Evolutionary conservation across 306 rosid genomes (phyloP), one percentile per base, ranked within the genome.

Genomic region (Potentilla sterilis): DNA sequence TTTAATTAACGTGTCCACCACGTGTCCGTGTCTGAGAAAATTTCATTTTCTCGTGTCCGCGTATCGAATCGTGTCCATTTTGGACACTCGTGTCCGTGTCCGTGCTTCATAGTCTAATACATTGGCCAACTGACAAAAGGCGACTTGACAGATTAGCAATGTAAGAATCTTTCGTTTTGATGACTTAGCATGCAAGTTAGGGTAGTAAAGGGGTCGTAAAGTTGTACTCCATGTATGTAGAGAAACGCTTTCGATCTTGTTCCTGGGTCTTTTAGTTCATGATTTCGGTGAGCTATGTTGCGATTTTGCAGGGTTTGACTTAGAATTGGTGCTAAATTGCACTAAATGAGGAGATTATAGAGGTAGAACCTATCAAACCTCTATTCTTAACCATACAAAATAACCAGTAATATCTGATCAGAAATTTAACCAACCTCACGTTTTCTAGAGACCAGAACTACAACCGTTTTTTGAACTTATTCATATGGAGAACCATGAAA

Each of bases 41-140:
- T n/a, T n/a, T n/a, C n/a, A n/a, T n/a, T n/a, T n/a, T n/a, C n/a
- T n/a, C n/a, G n/a, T n/a, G n/a, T n/a, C n/a, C n/a, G n/a, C n/a
- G n/a, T n/a, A n/a, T n/a, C n/a, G n/a, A n/a, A n/a, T n/a, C n/a
- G n/a, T n/a, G n/a, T n/a, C n/a, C n/a, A n/a, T n/a, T n/a, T n/a
- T n/a, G n/a, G n/a, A n/a, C n/a, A n/a, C n/a, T n/a, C n/a, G n/a
- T n/a, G n/a, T n/a, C n/a, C n/a, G n/a, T n/a, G n/a, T n/a, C n/a
- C n/a, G n/a, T n/a, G n/a, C n/a, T n/a, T n/a, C n/a, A n/a, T n/a
- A n/a, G n/a, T n/a, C n/a, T n/a, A n/a, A 83, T 71, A n/a, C 79
- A 73, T 78, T 72, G 48, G 88, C 83, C 43, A 81, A 85, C 64
- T 83, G 72, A 81, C 59, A 71, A 19, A 46, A 58, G 22, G 72